Evolutionary conservation across 768 basidiomycete species (phyloP).

Genomic region (Russula lepida): DNA sequence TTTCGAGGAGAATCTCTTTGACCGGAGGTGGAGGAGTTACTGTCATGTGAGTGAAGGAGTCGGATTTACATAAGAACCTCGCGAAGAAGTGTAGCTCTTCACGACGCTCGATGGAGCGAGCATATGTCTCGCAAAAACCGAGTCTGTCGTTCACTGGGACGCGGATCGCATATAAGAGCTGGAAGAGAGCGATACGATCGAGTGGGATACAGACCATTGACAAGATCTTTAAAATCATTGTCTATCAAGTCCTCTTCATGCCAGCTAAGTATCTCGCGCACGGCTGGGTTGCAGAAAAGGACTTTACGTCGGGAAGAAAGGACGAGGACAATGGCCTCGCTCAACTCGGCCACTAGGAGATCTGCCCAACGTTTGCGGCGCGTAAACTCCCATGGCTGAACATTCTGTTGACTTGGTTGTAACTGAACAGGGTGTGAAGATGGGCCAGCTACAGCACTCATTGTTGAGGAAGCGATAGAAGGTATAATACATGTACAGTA

Average conservation of each 20-base stretch:
- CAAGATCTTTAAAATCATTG: conserved; percentile 51
- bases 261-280: conserved; percentile 73
- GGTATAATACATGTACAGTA: background rate
- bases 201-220: conserved; percentile 35
- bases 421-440: conserved; percentile 6
- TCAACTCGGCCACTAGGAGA: conserved; percentile 64
- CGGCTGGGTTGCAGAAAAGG: conserved; percentile 59
- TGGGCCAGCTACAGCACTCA: conserved; percentile 10
- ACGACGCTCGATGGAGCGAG: conserved; percentile 43
- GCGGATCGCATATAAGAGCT: background rate
- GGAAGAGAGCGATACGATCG: conserved; percentile 13
- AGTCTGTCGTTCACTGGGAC: conserved; percentile 49
- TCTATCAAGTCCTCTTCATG: conserved; percentile 64
- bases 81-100: conserved; percentile 49
- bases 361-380: conserved; percentile 85
- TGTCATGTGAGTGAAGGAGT: conserved; percentile 24
- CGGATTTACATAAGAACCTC: conserved; percentile 46
- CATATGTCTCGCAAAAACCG: conserved; percentile 40
- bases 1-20: conserved; percentile 57
- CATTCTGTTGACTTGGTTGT: conserved; percentile 11
- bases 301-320: conserved; percentile 56
- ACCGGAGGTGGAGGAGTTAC: conserved; percentile 24
- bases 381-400: conserved; percentile 61
- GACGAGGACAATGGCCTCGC: conserved; percentile 62
- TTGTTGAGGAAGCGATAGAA: background rate